Conservation (phyloP, 169 alveolate genomes). For the Eimeria falciformis region DNA sequence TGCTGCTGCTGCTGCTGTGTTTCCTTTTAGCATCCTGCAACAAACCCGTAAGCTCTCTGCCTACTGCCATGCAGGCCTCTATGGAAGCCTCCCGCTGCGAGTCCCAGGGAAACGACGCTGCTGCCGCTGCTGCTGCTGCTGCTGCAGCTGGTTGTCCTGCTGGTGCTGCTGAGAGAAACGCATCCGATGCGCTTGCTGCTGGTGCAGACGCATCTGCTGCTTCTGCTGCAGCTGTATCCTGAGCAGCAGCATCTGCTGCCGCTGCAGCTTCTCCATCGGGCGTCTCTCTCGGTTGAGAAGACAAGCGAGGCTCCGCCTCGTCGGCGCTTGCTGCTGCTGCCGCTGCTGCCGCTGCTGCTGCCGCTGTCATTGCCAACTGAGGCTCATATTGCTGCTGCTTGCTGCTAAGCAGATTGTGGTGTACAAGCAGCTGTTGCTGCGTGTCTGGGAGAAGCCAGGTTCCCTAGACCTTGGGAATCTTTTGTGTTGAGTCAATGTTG, state of each 20-base stretch:
- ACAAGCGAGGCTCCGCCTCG: not conserved
- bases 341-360: no score
- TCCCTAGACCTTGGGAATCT: no score
- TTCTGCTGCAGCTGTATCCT: not conserved
- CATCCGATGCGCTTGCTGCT: not conserved
- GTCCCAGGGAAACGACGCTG: constrained; percentile 36
- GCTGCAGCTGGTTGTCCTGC: constrained; percentile 30
- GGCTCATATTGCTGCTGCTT: constrained; percentile 22
- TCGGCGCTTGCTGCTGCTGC: constrained; percentile 46
- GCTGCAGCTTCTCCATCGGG: not conserved
- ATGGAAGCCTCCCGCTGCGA: constrained; percentile 14
- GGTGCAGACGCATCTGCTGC: not conserved
- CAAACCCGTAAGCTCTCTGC: not conserved
- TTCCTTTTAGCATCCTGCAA: constrained; percentile 39
- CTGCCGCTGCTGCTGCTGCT: constrained; percentile 65
- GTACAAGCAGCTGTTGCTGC: constrained; percentile 14
- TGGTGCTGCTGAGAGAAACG: constrained; percentile 18
- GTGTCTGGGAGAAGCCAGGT: no score
- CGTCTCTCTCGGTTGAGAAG: no score
- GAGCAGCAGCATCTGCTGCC: no score
- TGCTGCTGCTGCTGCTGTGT: constrained; percentile 60
- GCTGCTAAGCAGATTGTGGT: no score
- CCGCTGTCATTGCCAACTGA: not conserved
- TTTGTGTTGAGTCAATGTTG: not conserved
- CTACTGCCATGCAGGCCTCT: constrained; percentile 45